These are phyloP conservation scores for Echinosophora koreensis DNA, from an alignment of 306 rosid genomes.

Conservation along the genomic window DNA sequence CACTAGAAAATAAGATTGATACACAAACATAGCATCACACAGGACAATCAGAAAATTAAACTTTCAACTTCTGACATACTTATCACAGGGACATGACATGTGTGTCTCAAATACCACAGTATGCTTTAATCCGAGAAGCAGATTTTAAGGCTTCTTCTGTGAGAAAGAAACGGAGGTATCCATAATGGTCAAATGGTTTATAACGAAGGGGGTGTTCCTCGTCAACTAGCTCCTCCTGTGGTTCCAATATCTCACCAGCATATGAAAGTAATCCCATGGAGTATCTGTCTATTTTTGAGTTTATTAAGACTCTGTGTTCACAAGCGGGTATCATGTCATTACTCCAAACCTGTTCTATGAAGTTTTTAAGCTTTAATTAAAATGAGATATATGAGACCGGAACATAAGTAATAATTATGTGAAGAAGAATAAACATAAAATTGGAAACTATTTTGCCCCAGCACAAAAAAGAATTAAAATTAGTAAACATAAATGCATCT, in stretches of 20 bases:
- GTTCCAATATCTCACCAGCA: constrained; percentile 31
- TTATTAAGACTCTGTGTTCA: constrained; percentile 35
- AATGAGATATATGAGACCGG: not conserved
- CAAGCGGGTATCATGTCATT: constrained; percentile 44
- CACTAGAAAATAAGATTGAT: not conserved
- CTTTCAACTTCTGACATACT: not conserved
- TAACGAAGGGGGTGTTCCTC: constrained; percentile 41
- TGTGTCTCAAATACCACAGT: constrained; percentile 41
- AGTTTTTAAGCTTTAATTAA: not conserved
- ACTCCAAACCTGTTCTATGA: constrained; percentile 41
- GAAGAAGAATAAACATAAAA: too few species aligned
- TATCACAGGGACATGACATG: not conserved
- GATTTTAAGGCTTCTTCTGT: constrained; percentile 41
- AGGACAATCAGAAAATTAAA: not conserved
- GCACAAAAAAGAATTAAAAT: too few species aligned
- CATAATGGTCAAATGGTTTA: constrained; percentile 51
- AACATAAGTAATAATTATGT: not conserved
- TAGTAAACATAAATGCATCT: too few species aligned
- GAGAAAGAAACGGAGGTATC: constrained; percentile 44
- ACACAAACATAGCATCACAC: not conserved
- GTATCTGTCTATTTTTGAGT: constrained; percentile 35
- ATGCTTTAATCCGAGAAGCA: constrained; percentile 35
- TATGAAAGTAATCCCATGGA: constrained; percentile 45
- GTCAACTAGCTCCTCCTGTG: constrained; percentile 44
- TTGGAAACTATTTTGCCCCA: too few species aligned